Conservation (phyloP, 805 yeast species). For the Hanseniaspora singularis region DNA sequence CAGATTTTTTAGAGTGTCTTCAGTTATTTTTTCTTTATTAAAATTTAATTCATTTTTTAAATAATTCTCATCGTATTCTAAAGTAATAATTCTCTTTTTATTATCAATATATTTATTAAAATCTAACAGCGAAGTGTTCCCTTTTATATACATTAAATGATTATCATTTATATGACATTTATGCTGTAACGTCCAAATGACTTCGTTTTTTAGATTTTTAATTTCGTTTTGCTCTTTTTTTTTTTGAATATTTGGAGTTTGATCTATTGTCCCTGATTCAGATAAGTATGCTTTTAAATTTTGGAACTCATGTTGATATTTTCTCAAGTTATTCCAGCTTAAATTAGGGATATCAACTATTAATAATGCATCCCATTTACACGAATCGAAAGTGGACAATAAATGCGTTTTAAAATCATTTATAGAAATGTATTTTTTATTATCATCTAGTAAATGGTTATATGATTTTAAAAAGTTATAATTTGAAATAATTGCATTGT, state of each 20-base stretch:
- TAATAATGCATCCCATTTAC: conserved; percentile 11
- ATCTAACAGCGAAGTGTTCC: conserved; percentile 33
- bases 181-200: conserved; percentile 14
- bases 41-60: conserved; percentile 34
- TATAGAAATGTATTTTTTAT: neutral
- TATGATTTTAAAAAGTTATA: conserved; percentile 1
- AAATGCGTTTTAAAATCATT: conserved; percentile 10
- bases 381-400: conserved; percentile 2
- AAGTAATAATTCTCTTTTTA: conserved; percentile 46
- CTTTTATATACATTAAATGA: conserved; percentile 17
- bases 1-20: conserved; percentile 16
- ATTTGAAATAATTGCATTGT: conserved; percentile 5
- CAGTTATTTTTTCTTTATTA: too few relatives aligned
- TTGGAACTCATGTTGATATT: neutral
- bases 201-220: conserved; percentile 2
- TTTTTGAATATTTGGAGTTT: neutral
- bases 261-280: conserved; percentile 11
- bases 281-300: neutral
- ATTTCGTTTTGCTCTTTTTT: neutral
- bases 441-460: neutral
- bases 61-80: conserved; percentile 38
- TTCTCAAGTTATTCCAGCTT: neutral
- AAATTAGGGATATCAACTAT: conserved; percentile 6
- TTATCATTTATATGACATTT: conserved; percentile 23
- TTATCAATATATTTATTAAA: conserved; percentile 52